Evolutionary conservation across 1,139 yeast genomes (phyloP), one percentile per base, ranked within the genome.

Genomic region (Scheffersomyces quercinus): DNA sequence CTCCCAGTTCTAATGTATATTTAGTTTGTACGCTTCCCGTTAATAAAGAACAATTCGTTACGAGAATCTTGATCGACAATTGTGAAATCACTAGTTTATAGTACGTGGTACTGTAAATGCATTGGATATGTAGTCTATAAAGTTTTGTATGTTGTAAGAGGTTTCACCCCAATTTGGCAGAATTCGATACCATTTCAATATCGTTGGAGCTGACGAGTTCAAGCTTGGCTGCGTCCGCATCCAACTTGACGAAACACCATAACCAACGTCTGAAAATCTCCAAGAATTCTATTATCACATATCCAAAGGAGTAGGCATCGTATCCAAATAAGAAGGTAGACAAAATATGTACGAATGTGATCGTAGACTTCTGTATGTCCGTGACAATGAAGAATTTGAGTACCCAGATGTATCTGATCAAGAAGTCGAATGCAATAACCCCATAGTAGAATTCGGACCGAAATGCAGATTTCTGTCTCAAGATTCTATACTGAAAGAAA

Each of bases 211-310:
- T 40, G 8, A n/a, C 20, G 10, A 14, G 11, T 36, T 54, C 59
- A 29, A 67, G 50, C 57, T 77, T 79, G 46, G 74, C 59, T 65
- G 75, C 84, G 61, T 91, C 97, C 33, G 87, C 79, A 55, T 91
- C 97, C 29, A 90, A 68, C 60, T 95, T 85, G 58, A 91, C 70
- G 53, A 88, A 80, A 41, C 91, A 81, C 99, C 99, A 93, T 46
- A 89, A 66, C 82, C 93, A 88, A 54, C 99, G 75, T 64, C 99
- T 76, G 9, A 83, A 54, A 9, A 93, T 73, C 61, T 93, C 99
- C 42, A 90, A 65, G 8, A 80, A 56, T 56, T 91, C 95, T 41
- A 88, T 64, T 6, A 75, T 59, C 47, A 85, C 82, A 52, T 79
- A 73, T 1, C 93, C 95, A 20, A 75, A 65, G 24, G 82, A 78